Percentiles rank a stretch among this genome's conserved stretches.
Conservation (phyloP, 306 rosid species). For the Calophaca sinica region DNA sequence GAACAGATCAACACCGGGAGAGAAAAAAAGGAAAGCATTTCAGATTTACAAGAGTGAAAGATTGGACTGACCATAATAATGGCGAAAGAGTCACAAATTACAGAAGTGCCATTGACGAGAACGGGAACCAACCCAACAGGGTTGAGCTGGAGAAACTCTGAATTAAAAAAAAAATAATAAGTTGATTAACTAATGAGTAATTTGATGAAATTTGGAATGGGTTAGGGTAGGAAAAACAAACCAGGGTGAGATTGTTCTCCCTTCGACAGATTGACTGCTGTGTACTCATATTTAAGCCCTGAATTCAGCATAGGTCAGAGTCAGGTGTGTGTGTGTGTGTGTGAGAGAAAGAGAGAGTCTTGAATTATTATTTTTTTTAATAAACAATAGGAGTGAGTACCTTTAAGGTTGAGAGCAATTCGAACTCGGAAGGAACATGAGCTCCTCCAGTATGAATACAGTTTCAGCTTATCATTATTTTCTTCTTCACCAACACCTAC, state of each 20-base stretch:
- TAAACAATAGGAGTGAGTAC: constrained; percentile 34
- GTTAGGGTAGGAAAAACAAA: constrained; percentile 32
- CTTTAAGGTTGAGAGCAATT: constrained; percentile 61
- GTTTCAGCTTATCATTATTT: constrained; percentile 34
- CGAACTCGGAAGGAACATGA: constrained; percentile 46
- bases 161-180: neutral
- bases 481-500: no score
- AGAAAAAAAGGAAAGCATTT: neutral
- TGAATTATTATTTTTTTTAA: no score
- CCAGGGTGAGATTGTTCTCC: constrained; percentile 57
- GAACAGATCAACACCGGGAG: neutral
- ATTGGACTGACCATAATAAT: constrained; percentile 56
- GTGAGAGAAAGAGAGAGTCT: no score
- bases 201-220: neutral
- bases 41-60: neutral
- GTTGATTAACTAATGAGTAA: no score
- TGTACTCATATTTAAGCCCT: constrained; percentile 65
- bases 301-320: no score
- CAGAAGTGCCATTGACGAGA: constrained; percentile 59
- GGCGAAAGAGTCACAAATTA: constrained; percentile 67
- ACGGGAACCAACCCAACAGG: constrained; percentile 66
- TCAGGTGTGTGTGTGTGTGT: no score
- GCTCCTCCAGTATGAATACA: constrained; percentile 46
- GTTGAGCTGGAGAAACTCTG: constrained; percentile 64
- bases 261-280: constrained; percentile 49